These are phyloP conservation scores for Ogataea ramenticola DNA, from an alignment of 805 yeast genomes.

Conservation along the genomic window DNA sequence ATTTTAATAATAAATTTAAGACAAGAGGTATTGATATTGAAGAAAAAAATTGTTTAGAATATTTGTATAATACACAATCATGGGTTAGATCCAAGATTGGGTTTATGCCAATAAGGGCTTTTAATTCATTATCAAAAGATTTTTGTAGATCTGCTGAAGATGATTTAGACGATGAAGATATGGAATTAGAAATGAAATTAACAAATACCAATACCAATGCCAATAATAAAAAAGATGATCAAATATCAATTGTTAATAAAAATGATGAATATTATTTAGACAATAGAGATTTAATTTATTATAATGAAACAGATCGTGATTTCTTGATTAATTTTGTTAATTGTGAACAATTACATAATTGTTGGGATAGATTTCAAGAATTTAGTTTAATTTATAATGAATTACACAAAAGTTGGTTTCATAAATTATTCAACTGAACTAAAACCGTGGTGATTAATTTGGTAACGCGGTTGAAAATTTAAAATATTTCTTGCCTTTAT, in stretches of 20 bases:
- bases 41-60: constrained; percentile 33
- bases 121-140: constrained; percentile 30
- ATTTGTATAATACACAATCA: constrained; percentile 27
- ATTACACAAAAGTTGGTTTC: constrained; percentile 26
- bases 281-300: constrained; percentile 22
- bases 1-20: constrained; percentile 18
- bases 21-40: constrained; percentile 33
- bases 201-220: too few species aligned
- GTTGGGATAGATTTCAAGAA: constrained; percentile 34
- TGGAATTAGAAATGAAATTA: constrained; percentile 14
- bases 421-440: constrained; percentile 9
- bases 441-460: too few species aligned
- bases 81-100: constrained; percentile 35
- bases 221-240: constrained; percentile 6
- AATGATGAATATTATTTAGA: constrained; percentile 12
- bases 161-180: constrained; percentile 19
- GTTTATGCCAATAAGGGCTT: constrained; percentile 30
- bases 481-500: too few species aligned
- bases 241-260: constrained; percentile 2
- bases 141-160: constrained; percentile 27
- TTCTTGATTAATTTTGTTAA: constrained; percentile 33
- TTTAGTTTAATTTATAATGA: constrained; percentile 24
- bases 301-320: constrained; percentile 29
- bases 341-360: constrained; percentile 29
- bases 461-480: too few species aligned